These are phyloP conservation scores for Annulohypoxylon nitens DNA, from an alignment of 495 filamentous ascomycete genomes.

Conservation along the genomic window DNA sequence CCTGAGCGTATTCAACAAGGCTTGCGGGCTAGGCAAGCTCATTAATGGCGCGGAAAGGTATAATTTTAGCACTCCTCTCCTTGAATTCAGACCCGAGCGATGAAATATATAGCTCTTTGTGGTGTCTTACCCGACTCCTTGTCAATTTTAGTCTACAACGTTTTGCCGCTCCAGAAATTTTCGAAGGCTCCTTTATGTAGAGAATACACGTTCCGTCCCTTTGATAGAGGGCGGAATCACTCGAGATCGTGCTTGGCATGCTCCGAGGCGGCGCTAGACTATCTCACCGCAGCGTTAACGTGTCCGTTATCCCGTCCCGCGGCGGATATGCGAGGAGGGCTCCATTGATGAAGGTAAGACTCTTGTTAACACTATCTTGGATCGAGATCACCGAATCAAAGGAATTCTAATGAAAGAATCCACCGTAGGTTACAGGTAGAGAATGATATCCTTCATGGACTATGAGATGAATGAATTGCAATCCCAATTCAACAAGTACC, in stretches of 20 bases:
- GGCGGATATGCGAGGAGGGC: neutral
- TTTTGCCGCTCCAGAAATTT: neutral
- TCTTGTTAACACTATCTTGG: neutral
- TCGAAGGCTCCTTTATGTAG: neutral
- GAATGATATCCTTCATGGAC: neutral
- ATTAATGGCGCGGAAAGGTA: neutral
- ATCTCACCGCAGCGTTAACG: neutral
- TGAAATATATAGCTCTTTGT: neutral
- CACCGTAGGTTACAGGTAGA: neutral
- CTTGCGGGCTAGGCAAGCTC: constrained; percentile 8
- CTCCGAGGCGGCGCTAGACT: neutral
- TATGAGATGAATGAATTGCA: neutral
- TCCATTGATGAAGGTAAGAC: neutral
- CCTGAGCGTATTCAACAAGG: constrained; percentile 25
- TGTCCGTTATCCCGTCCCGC: neutral
- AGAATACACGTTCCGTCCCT: neutral
- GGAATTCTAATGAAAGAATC: neutral
- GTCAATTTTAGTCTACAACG: neutral
- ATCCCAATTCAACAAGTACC: neutral
- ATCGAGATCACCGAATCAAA: neutral
- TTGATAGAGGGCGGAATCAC: neutral
- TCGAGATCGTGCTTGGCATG: neutral
- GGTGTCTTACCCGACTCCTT: neutral
- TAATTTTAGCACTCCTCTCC: neutral
- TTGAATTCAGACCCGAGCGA: neutral